Conservation (phyloP, 1,139 yeast genomes). For the Neolecta irregularis region DNA sequence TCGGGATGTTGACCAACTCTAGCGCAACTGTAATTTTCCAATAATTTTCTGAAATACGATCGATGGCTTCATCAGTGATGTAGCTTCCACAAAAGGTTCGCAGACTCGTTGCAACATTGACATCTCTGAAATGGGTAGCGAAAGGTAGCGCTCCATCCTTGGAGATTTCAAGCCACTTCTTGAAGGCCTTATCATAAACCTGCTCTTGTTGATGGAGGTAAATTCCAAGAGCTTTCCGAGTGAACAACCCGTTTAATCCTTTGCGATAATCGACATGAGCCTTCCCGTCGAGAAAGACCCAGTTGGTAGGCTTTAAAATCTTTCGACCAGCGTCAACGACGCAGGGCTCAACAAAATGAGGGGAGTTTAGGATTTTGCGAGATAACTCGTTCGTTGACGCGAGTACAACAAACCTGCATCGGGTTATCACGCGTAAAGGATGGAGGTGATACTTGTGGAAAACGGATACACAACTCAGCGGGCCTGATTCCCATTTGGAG, state of each 20-base stretch:
- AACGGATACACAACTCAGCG: constrained; percentile 85
- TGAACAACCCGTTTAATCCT: constrained; percentile 76
- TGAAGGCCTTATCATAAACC: constrained; percentile 67
- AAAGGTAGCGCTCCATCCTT: constrained; percentile 48
- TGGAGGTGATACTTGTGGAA: constrained; percentile 85
- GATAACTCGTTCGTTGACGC: constrained; percentile 84
- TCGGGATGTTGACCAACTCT: constrained; percentile 93
- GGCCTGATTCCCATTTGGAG: constrained; percentile 90
- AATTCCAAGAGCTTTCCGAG: constrained; percentile 62
- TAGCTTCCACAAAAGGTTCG: constrained; percentile 92
- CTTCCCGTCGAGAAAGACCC: constrained; percentile 96
- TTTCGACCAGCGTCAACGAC: constrained; percentile 93
- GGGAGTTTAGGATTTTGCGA: constrained; percentile 73
- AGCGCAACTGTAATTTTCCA: constrained; percentile 84
- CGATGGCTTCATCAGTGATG: constrained; percentile 78
- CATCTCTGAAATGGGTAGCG: constrained; percentile 89
- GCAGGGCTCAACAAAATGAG: constrained; percentile 85
- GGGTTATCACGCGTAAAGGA: too few relatives aligned
- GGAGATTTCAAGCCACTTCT: constrained; percentile 42
- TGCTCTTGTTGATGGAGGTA: constrained; percentile 75
- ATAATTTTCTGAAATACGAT: constrained; percentile 78
- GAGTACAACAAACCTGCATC: constrained; percentile 57
- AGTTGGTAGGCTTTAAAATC: constrained; percentile 82
- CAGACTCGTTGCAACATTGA: constrained; percentile 83
- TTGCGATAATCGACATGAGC: constrained; percentile 86